Conservation (phyloP, 148 eudicot genomes). For the Polygonum maritimum region DNA sequence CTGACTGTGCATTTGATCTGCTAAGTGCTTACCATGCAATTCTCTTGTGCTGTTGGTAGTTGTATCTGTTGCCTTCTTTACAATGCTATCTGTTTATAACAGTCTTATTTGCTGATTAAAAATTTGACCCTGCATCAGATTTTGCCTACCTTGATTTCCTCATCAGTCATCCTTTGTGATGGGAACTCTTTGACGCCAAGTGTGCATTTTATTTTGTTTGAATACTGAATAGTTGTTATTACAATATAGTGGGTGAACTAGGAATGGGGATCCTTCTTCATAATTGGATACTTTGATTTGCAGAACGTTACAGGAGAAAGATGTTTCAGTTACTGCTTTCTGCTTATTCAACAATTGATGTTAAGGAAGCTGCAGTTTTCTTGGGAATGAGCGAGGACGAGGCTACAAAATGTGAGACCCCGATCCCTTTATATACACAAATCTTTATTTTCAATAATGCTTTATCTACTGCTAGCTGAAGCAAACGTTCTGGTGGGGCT, state of each 20-base stretch:
- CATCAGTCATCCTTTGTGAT: neutral
- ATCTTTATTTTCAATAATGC: neutral
- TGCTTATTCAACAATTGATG: constrained; percentile 84
- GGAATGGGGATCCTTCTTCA: neutral
- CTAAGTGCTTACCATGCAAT: neutral
- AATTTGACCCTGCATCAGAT: neutral
- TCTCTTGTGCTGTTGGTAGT: neutral
- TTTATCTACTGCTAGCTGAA: neutral
- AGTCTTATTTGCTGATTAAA: neutral
- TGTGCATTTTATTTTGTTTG: neutral
- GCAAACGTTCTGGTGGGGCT: neutral
- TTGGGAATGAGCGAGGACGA: constrained; percentile 80
- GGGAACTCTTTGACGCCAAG: neutral
- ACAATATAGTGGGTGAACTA: neutral
- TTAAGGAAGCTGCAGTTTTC: constrained; percentile 68
- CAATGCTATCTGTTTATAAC: too few relatives aligned
- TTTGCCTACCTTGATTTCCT: neutral
- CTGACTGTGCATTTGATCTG: neutral
- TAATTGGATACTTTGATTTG: constrained; percentile 13
- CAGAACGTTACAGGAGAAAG: constrained; percentile 67
- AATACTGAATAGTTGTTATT: neutral
- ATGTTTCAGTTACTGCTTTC: constrained; percentile 74
- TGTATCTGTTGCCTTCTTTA: neutral
- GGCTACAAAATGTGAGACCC: constrained; percentile 58
- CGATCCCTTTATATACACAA: neutral